These are phyloP conservation scores for Linnemannia exigua DNA, from an alignment of 192 early-diverging fungal genomes.

Conservation along the genomic window DNA sequence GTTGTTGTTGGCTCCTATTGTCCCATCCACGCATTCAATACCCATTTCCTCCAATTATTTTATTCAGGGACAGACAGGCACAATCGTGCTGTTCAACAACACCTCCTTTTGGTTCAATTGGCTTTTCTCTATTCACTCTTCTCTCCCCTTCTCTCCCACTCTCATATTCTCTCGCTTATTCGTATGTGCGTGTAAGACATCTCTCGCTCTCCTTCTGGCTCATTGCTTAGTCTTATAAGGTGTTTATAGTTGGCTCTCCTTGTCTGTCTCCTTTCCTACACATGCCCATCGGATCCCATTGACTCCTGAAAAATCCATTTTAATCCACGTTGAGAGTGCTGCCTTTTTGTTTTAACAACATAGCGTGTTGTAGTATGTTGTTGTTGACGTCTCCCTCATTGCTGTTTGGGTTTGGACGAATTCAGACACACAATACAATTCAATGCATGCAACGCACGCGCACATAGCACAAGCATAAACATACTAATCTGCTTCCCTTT, in stretches of 20 bases:
- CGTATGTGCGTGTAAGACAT: background rate
- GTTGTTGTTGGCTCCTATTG: conserved; percentile 1
- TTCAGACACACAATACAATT: background rate
- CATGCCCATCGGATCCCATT: conserved; percentile 17
- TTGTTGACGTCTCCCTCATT: background rate
- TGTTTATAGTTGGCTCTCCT: conserved; percentile 18
- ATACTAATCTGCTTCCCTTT: background rate
- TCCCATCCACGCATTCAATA: conserved; percentile 1
- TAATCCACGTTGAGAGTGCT: conserved; percentile 24
- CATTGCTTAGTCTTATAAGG: background rate
- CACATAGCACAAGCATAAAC: background rate
- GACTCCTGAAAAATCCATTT: conserved; percentile 48
- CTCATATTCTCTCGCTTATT: background rate
- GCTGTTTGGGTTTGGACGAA: too few relatives aligned
- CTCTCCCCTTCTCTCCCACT: background rate
- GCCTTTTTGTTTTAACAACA: background rate
- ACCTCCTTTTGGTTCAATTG: background rate
- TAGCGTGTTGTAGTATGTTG: background rate
- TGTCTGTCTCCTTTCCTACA: conserved; percentile 32
- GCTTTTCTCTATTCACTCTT: background rate
- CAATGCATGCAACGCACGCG: conserved; percentile 7
- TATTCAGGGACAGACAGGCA: background rate
- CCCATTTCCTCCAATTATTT: conserved; percentile 8
- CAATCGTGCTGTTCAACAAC: background rate
- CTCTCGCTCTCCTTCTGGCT: background rate